Evolutionary conservation across 208 protist genomes (phyloP).

Genomic region (Trypanosoma scelopori): DNA sequence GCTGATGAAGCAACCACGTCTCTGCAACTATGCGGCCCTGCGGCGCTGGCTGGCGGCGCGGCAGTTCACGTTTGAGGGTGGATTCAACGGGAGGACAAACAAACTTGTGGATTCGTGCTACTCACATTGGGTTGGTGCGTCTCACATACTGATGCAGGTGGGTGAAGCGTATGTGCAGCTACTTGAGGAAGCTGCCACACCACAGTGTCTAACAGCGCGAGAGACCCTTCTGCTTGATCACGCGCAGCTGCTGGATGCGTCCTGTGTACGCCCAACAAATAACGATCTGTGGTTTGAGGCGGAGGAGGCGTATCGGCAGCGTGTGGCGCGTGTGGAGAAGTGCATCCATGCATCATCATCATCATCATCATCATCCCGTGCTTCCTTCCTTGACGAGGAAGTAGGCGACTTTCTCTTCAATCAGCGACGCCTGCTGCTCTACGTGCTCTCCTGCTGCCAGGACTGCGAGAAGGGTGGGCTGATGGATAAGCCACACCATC

Average conservation of each 20-base stretch:
- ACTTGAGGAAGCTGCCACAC: background rate
- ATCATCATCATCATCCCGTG: background rate
- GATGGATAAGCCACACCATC: slow-evolving; percentile 81
- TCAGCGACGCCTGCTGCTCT: slow-evolving; percentile 74
- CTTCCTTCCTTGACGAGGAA: slow-evolving; percentile 40
- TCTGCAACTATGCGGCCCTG: slow-evolving; percentile 51
- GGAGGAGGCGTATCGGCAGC: slow-evolving; percentile 32
- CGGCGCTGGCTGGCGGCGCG: slow-evolving; percentile 78
- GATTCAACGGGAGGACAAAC: slow-evolving; percentile 96
- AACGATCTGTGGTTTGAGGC: slow-evolving; percentile 37
- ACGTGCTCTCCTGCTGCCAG: slow-evolving; percentile 83
- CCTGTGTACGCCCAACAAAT: slow-evolving; percentile 15
- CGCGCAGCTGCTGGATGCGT: slow-evolving; percentile 62
- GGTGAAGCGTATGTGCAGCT: slow-evolving; percentile 46
- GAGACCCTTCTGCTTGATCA: slow-evolving; percentile 70
- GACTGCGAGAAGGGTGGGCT: slow-evolving; percentile 60
- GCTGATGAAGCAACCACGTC: slow-evolving; percentile 56
- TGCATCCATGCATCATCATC: slow-evolving; percentile 31
- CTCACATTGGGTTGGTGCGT: slow-evolving; percentile 95
- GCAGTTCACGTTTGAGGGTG: slow-evolving; percentile 84
- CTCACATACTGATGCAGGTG: slow-evolving; percentile 61
- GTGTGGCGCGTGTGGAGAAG: slow-evolving; percentile 29
- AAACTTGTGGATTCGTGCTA: slow-evolving; percentile 98
- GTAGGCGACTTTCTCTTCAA: slow-evolving; percentile 75
- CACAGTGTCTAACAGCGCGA: slow-evolving; percentile 36